Conservation (phyloP, 148 eudicot species). For the Amaranthus palmeri region DNA sequence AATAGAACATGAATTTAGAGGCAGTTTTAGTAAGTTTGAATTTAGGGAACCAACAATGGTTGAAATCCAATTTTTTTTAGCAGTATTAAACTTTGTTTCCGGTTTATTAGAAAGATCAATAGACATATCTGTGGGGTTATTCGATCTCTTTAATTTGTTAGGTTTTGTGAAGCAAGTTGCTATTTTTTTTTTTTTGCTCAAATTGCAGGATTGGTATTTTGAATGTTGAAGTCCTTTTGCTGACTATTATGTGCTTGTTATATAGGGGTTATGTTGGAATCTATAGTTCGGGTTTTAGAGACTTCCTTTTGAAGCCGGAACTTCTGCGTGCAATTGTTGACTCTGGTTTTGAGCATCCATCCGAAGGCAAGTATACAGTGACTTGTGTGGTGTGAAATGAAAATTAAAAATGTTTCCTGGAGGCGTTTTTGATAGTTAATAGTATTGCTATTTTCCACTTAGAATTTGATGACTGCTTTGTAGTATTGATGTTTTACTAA, state of each 20-base stretch:
- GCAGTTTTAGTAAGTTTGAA: neutral
- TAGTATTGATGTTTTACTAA: neutral
- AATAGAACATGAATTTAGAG: too few species aligned
- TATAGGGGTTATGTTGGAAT: conserved; percentile 58
- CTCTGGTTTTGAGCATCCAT: conserved; percentile 68
- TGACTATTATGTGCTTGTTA: neutral
- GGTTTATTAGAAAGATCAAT: too few species aligned
- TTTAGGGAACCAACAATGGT: neutral
- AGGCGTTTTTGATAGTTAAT: neutral
- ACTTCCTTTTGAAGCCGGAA: conserved; percentile 64
- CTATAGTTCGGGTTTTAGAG: conserved; percentile 72
- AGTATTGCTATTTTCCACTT: neutral
- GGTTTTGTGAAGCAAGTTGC: too few species aligned
- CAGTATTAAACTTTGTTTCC: neutral
- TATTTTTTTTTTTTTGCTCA: neutral
- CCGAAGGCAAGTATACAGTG: conserved; percentile 47
- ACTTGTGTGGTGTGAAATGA: neutral
- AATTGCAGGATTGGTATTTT: neutral
- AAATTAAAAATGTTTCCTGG: too few species aligned
- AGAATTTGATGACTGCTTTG: neutral
- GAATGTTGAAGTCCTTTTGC: neutral
- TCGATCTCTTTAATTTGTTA: too few species aligned
- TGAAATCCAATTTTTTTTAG: neutral
- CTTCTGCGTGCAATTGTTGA: conserved; percentile 64
- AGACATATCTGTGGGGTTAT: too few species aligned